Percentiles rank a stretch among this genome's conserved stretches.
Conservation (phyloP, 2,329 filamentous ascomycete genomes). For the Talaromyces sp. region DNA sequence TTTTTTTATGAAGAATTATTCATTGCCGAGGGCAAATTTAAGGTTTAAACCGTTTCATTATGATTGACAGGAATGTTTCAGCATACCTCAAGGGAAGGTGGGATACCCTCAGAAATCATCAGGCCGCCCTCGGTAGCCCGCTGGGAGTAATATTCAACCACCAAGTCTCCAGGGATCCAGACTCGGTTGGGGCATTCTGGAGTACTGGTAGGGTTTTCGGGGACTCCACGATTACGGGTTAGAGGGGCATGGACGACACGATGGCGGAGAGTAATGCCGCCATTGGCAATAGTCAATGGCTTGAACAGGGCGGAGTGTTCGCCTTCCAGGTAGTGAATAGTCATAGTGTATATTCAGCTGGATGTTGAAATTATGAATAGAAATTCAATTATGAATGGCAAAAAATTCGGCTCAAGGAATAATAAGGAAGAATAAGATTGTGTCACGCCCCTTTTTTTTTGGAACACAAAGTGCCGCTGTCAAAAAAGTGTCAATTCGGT, state of each 20-base stretch:
- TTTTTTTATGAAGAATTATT: too few relatives aligned
- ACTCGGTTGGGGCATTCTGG: conserved; percentile 52
- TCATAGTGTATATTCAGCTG: too few relatives aligned
- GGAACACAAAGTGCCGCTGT: background rate
- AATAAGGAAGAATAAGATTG: background rate
- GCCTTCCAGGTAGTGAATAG: conserved; percentile 22
- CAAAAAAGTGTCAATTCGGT: conserved; percentile 17
- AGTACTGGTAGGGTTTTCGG: conserved; percentile 46
- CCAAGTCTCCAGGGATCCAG: conserved; percentile 51
- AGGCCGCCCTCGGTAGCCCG: conserved; percentile 41
- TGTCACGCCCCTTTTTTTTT: background rate
- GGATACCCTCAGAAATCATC: conserved; percentile 42
- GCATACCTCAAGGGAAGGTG: conserved; percentile 44
- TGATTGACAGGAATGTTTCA: conserved; percentile 6
- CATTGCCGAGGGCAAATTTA: background rate
- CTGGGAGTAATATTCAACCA: conserved; percentile 45
- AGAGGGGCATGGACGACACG: conserved; percentile 57
- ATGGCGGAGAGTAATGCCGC: conserved; percentile 54
- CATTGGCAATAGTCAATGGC: conserved; percentile 50
- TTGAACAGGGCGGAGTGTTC: conserved; percentile 46
- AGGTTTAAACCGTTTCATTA: background rate
- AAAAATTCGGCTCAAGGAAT: background rate
- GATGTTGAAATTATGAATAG: background rate
- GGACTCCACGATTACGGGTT: conserved; percentile 57
- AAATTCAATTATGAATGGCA: background rate